Base-by-base conservation (phyloP, 2,329 filamentous ascomycete species). In the Diplocarpon rosae region DNA sequence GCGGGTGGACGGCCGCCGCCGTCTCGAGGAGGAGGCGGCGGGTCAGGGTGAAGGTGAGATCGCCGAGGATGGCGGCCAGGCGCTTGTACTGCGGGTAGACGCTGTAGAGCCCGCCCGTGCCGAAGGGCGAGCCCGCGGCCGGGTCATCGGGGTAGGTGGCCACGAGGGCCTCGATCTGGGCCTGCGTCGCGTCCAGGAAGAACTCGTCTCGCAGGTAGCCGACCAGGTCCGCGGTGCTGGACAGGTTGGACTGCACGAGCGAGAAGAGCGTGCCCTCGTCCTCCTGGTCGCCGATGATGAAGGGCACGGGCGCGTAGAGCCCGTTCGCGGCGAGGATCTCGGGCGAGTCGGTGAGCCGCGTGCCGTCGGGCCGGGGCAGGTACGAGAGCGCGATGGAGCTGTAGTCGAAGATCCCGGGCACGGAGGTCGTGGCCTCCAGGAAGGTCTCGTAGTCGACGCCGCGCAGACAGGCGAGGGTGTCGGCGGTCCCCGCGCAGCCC, bases 201-300 rank as follows among this genome's bases (percentile, higher is more conserved):
- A 76, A 83, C 40, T 75, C 52, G 0, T 63, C 58, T 1, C 64
- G 56, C 16, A 92, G 63, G 56, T 90, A 90, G 14, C 71, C 64
- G 29, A 77, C 69, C 0, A 89, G 53, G 5, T 76, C 63, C 1
- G 64, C 63, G 0, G 70, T 76, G 1, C 71, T 81, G 9, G 75
- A 83, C 40, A 89, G 65, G 59, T 88, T 85, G 28, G 63, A 59
- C 52, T 85, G 81, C 60, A 81, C 80, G 29, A 89, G 67, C 5
- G 78, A 69, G 59, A 89, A 87, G 1, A 89, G 62, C 0, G 84
- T 87, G 16, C 84, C 83, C 62, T 90, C 85, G 58, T 90, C 85
- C 66, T 89, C 83, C 62, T 87, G 83, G 57, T 86, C 74, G 35
- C 85, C 83, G 36, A 83, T 73, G 42, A 82, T 80, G 58, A 80